Percentiles rank a stretch among this genome's conserved stretches.
phyloP scores from a whole-genome alignment of 1,139 yeast genomes.

The Yamadazyma pseudoaaseri region DNA sequence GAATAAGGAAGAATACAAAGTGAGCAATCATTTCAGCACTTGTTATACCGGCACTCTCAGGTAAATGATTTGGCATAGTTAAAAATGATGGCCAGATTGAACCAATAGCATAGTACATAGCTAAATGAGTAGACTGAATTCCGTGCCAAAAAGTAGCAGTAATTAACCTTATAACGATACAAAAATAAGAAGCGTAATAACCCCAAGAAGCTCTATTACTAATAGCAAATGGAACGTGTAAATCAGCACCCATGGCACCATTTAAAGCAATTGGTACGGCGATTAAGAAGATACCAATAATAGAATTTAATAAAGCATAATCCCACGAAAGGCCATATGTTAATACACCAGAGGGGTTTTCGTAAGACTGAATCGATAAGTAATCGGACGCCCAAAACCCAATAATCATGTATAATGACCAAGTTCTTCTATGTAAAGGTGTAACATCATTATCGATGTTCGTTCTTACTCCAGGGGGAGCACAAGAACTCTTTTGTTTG shows the following conservation, averaged over 20 bases:
- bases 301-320: constrained; percentile 26
- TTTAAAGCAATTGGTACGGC: constrained; percentile 29
- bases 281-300: constrained; percentile 30
- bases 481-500: constrained; percentile 15
- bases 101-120: constrained; percentile 27
- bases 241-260: constrained; percentile 34
- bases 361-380: constrained; percentile 14
- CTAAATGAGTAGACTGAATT: constrained; percentile 29
- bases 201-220: constrained; percentile 33
- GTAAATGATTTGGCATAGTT: constrained; percentile 24
- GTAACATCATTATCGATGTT: constrained; percentile 16
- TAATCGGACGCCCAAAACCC: constrained; percentile 18
- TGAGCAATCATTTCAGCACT: constrained; percentile 12
- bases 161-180: constrained; percentile 29
- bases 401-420: constrained; percentile 14
- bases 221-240: constrained; percentile 35
- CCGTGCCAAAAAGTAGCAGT: constrained; percentile 38
- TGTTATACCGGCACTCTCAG: constrained; percentile 16
- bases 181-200: constrained; percentile 26
- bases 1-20: constrained; percentile 14
- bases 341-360: constrained; percentile 13
- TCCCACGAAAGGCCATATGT: constrained; percentile 28
- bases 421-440: constrained; percentile 13
- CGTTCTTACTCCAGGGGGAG: constrained; percentile 16
- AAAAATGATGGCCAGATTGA: constrained; percentile 32